Evolutionary conservation across 1,139 yeast species (phyloP).

Genomic region (Nakaseomyces glabratus): DNA sequence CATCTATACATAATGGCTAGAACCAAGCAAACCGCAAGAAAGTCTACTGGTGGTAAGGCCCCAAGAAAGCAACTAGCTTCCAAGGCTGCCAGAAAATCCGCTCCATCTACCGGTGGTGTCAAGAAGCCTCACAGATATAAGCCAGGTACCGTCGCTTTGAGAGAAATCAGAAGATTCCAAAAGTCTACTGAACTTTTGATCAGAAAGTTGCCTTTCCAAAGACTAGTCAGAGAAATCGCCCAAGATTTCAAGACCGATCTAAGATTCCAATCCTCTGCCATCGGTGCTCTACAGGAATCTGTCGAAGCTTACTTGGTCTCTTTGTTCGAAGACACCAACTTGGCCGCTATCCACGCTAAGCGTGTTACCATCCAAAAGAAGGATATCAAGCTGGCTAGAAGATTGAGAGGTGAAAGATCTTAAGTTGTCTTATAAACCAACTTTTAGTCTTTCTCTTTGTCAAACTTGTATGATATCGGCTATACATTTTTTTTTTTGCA

Average conservation of each 20-base stretch:
- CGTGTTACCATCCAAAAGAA: conserved; percentile 99
- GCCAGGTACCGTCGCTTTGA: conserved; percentile 99
- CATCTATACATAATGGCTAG: conserved; percentile 62
- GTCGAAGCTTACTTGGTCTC: conserved; percentile 95
- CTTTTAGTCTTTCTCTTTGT: too few species aligned
- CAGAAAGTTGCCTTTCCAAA: conserved; percentile 98
- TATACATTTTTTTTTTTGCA: too few species aligned
- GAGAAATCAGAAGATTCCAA: conserved; percentile 99
- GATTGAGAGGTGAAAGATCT: conserved; percentile 96
- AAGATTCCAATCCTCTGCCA: conserved; percentile 97
- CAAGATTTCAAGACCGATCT: conserved; percentile 97
- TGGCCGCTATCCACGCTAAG: conserved; percentile 99
- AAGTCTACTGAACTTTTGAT: conserved; percentile 93
- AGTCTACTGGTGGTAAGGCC: conserved; percentile 98
- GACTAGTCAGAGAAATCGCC: conserved; percentile 96
- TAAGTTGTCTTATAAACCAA: conserved; percentile 27
- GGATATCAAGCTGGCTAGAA: conserved; percentile 98
- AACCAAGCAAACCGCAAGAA: conserved; percentile 98
- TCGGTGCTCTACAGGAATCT: conserved; percentile 98
- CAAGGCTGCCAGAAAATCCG: conserved; percentile 98
- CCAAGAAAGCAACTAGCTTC: conserved; percentile 99
- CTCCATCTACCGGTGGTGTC: conserved; percentile 97
- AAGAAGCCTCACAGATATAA: conserved; percentile 99
- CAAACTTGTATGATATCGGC: too few species aligned
- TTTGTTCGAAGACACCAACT: conserved; percentile 90